These are phyloP conservation scores for Anthoceros angustus DNA, from an alignment of 225 moss, liverwort and hornwort genomes.

Conservation along the genomic window DNA sequence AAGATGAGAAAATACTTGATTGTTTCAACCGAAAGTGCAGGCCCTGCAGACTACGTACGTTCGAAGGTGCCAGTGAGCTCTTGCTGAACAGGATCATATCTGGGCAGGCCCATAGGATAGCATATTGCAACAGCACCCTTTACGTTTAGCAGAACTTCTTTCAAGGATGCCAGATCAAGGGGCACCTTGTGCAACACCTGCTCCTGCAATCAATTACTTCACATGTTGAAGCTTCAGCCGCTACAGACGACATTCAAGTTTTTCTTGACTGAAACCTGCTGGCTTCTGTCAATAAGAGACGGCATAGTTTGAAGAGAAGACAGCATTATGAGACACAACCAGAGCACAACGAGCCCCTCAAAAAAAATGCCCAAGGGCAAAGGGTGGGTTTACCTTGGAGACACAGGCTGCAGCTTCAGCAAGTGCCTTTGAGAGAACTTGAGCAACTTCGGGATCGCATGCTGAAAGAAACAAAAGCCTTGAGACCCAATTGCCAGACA, in stretches of 20 bases:
- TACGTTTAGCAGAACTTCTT: conserved; percentile 36
- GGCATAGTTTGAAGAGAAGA: neutral
- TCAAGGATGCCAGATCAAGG: conserved; percentile 37
- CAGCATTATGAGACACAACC: neutral
- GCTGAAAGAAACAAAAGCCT: conserved; percentile 26
- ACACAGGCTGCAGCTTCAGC: conserved; percentile 39
- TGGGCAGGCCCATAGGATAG: conserved; percentile 66
- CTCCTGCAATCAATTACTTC: conserved; percentile 19
- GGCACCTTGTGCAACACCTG: conserved; percentile 35
- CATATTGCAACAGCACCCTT: conserved; percentile 72
- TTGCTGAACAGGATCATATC: conserved; percentile 59
- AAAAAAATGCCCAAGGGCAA: neutral
- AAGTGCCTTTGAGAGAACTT: conserved; percentile 44
- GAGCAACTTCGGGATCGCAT: conserved; percentile 49
- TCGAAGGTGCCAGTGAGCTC: conserved; percentile 18
- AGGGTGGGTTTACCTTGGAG: conserved; percentile 40
- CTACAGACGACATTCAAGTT: neutral
- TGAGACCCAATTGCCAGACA: neutral
- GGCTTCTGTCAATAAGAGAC: too few species aligned
- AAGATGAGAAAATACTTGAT: too few species aligned
- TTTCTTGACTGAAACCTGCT: too few species aligned
- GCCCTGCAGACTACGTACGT: conserved; percentile 4
- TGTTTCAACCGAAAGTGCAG: conserved; percentile 25
- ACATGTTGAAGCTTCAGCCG: neutral
- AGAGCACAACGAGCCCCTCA: neutral